phyloP scores from a whole-genome alignment of 371 early-diverging fungal species.

The Zopfochytrium polystomum region DNA sequence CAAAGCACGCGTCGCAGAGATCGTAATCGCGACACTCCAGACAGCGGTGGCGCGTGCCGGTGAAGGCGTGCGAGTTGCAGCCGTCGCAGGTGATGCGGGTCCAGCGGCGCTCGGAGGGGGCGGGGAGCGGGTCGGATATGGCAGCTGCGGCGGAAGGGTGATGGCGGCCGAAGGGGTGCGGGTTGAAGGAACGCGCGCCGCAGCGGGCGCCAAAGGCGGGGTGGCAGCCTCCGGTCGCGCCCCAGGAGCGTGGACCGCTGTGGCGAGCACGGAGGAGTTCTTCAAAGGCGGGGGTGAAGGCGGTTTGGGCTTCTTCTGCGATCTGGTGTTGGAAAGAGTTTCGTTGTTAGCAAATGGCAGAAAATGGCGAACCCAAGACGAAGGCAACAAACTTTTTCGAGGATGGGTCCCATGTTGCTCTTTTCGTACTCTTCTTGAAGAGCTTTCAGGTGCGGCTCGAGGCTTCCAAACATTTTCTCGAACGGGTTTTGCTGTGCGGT shows the following conservation, averaged over 20 bases:
- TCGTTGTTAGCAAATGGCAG: not conserved
- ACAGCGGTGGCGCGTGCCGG: constrained; percentile 34
- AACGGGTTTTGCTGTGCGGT: constrained; percentile 4
- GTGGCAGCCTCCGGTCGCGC: not conserved
- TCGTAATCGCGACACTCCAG: constrained; percentile 35
- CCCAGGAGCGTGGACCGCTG: not conserved
- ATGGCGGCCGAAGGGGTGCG: too few species aligned
- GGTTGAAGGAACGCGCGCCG: not conserved
- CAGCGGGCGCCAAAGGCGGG: not conserved
- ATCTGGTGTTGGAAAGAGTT: constrained; percentile 9
- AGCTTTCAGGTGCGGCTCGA: constrained; percentile 19
- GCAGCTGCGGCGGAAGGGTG: constrained; percentile 6
- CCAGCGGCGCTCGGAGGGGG: constrained; percentile 23
- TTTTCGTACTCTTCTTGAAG: constrained; percentile 26
- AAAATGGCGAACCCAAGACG: not conserved
- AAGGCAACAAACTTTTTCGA: constrained; percentile 23
- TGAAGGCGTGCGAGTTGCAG: constrained; percentile 24
- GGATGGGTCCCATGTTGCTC: constrained; percentile 27
- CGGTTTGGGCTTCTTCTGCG: constrained; percentile 17
- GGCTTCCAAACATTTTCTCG: constrained; percentile 17
- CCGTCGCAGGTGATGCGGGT: constrained; percentile 32
- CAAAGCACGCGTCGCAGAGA: constrained; percentile 30
- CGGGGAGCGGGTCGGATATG: constrained; percentile 2
- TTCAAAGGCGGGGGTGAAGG: constrained; percentile 12
- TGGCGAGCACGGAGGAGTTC: not conserved